Base-by-base conservation (phyloP, 768 basidiomycete genomes). In the Tulasnella sp. region DNA sequence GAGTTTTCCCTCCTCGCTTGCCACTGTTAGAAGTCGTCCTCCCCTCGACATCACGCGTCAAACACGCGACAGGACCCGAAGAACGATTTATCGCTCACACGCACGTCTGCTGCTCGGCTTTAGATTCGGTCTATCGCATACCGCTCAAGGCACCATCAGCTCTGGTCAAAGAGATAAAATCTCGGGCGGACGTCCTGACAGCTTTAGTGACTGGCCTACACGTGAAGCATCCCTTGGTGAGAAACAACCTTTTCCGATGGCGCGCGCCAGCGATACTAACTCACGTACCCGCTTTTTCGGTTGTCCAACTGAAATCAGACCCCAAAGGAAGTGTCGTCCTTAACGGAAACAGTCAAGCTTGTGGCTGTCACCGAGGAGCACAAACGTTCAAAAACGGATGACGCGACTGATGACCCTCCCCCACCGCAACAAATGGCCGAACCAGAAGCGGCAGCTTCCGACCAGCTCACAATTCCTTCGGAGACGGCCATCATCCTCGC, bases 181-280 rank as follows among this genome's bases (percentile, higher is more conserved):
- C 83, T 2, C 88, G 86, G 46, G 93, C 94, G 5, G 72, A 86
- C 0, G 83, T 85, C 0, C 86, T 95, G 73, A 89, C 91, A 71
- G 83, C 88, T 1, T 82, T 90, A 1, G 83, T 94, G 74, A 84
- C 88, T 75, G 87, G 88, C 74, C 86, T 94, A 19, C 84, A 87
- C 68, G 87, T 93, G 75, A 91, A 90, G 82, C 94, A 95, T 82
- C 94, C 94, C 48, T 86, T 95, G 77, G 94, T 95, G 84, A 58
- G 78, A 24, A 44, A 58, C 62, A 31, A 19, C 46, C 27, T 48
- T 76, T n/a, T 31, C 24, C 71, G 0, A 9, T 46, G 21, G 24
- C 27, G 52, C 52, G 58, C 27, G 9, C 18, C 40, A 74, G 44
- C 71, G 75, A 36, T 44, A 7, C 48, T 31, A 74, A 42, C 75